A percentile compares a stretch with the other conserved stretches of the same genome.
Evolutionary conservation across 73 alveolate genomes (phyloP).

Genomic region (Paramecium tetraurelia): DNA sequence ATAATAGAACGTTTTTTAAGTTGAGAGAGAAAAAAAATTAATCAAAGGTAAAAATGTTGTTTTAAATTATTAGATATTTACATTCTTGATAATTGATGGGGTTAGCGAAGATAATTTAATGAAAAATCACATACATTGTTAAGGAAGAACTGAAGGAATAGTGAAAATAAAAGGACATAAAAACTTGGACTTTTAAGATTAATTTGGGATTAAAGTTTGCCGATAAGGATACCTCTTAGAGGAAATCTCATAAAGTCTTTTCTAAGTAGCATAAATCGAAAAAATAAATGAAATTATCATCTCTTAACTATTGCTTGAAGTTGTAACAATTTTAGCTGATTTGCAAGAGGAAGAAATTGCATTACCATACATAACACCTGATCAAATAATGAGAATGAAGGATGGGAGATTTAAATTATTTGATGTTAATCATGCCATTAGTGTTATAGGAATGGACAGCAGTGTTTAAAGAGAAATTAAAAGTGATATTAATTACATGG

Average conservation of each 20-base stretch:
- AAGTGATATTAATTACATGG: constrained; percentile 21
- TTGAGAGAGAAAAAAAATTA: constrained; percentile 16
- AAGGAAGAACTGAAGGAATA: not conserved
- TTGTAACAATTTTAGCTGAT: not conserved
- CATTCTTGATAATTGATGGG: constrained; percentile 1
- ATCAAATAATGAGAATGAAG: not conserved
- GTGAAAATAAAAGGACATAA: not conserved
- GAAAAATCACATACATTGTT: not conserved
- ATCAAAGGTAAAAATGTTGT: not conserved
- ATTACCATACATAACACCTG: constrained; percentile 33
- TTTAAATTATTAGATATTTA: not conserved
- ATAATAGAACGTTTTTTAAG: not conserved
- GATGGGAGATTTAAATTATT: constrained; percentile 26
- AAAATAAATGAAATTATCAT: not conserved
- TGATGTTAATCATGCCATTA: not conserved
- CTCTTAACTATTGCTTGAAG: not conserved
- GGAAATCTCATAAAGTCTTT: not conserved
- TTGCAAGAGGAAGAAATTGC: constrained; percentile 15
- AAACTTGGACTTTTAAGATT: not conserved
- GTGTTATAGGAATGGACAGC: constrained; percentile 2
- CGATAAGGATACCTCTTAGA: not conserved
- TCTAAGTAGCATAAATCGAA: not conserved
- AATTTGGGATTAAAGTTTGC: constrained; percentile 8
- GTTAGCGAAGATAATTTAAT: not conserved
- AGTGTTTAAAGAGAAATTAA: constrained; percentile 10